A percentile compares a stretch with the other conserved stretches of the same genome.
These are phyloP conservation scores for Spatholobus suberectus DNA, from an alignment of 306 rosid genomes.

Conservation along the genomic window DNA sequence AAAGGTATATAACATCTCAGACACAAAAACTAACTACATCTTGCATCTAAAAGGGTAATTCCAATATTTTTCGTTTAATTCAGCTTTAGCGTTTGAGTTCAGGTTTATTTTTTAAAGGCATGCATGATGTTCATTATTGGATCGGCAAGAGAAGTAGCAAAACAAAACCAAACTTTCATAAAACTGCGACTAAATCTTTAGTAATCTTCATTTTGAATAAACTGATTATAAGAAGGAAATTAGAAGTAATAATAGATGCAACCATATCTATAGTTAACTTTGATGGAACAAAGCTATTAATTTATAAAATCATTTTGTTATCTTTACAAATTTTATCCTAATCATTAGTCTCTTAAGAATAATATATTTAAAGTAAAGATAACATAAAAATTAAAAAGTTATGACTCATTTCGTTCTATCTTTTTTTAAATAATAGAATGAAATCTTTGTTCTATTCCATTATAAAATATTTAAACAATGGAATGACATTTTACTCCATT, in stretches of 20 bases:
- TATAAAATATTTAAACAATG: too few species aligned
- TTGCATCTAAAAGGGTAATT: background rate
- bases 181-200: background rate
- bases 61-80: background rate
- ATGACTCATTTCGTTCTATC: too few species aligned
- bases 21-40: background rate
- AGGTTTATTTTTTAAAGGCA: conserved; percentile 14
- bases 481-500: too few species aligned
- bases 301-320: background rate
- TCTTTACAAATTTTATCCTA: conserved; percentile 21
- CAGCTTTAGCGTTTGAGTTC: conserved; percentile 16
- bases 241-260: conserved; percentile 9
- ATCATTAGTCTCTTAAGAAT: too few species aligned
- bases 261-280: background rate
- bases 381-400: too few species aligned
- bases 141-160: background rate
- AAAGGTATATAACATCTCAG: background rate
- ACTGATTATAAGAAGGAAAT: background rate
- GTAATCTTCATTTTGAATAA: background rate
- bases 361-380: too few species aligned
- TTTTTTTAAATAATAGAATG: too few species aligned
- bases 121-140: conserved; percentile 6
- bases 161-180: conserved; percentile 13
- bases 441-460: too few species aligned
- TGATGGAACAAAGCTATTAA: background rate